Percentiles rank a stretch among this genome's conserved stretches.
Evolutionary conservation across 1,284 basidiomycete species (phyloP).

Genomic region (Trametes hirsuta): DNA sequence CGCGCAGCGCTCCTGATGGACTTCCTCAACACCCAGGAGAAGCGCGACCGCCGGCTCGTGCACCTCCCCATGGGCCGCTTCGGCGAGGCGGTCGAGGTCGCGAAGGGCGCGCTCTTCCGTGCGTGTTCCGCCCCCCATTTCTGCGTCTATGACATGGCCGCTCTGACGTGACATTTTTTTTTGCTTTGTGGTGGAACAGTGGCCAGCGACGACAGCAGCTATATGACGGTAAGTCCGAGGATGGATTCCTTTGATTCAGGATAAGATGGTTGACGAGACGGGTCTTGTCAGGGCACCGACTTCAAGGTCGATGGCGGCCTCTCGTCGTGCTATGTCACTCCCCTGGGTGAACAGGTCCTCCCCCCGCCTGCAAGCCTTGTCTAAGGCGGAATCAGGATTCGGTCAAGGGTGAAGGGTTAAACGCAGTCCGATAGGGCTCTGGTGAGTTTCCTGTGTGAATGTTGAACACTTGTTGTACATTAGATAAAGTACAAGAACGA

Average conservation of each 20-base stretch:
- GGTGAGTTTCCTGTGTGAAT: too few species aligned
- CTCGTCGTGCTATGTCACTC: conserved; percentile 86
- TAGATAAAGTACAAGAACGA: conserved; percentile 12
- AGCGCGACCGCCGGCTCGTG: conserved; percentile 86
- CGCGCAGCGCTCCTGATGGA: conserved; percentile 91
- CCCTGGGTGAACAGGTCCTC: conserved; percentile 69
- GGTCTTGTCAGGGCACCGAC: conserved; percentile 73
- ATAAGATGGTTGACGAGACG: background rate
- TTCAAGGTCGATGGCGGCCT: conserved; percentile 94
- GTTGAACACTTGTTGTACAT: conserved; percentile 12
- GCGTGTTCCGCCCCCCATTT: conserved; percentile 32
- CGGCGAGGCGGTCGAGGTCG: conserved; percentile 94
- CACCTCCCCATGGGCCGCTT: conserved; percentile 98
- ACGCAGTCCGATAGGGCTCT: too few species aligned
- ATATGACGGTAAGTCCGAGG: conserved; percentile 69
- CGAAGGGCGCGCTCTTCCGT: conserved; percentile 91
- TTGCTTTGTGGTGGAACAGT: conserved; percentile 45
- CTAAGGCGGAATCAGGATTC: background rate
- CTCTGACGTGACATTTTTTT: background rate
- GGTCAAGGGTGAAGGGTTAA: too few species aligned
- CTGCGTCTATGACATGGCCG: background rate
- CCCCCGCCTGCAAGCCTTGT: conserved; percentile 68
- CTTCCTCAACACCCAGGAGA: conserved; percentile 97
- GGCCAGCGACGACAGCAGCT: conserved; percentile 85
- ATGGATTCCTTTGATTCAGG: background rate